Evolutionary conservation across 169 alveolate species (phyloP).

Genomic region (Plasmodium inui): DNA sequence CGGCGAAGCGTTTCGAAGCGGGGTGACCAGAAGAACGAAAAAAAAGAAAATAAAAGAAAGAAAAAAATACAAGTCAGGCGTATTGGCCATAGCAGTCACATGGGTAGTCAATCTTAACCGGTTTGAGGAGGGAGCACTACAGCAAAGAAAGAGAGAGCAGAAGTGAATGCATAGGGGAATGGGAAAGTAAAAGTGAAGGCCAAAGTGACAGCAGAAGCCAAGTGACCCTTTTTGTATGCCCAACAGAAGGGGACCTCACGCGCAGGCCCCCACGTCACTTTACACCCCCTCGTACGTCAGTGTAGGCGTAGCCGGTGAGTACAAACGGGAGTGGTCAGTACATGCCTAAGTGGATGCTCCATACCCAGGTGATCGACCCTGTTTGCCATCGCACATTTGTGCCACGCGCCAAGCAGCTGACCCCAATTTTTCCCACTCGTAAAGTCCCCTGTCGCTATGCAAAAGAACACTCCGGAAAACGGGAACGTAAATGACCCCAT

Average conservation of each 20-base stretch:
- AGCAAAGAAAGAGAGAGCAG: neutral
- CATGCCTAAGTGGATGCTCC: too few species aligned
- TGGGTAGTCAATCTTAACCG: neutral
- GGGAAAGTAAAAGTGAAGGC: neutral
- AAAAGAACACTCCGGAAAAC: constrained; percentile 26
- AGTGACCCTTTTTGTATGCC: neutral
- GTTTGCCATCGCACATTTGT: neutral
- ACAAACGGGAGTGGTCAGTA: too few species aligned
- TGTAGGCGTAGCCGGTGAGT: neutral
- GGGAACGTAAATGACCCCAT: constrained; percentile 30
- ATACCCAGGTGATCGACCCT: neutral
- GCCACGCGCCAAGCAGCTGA: neutral
- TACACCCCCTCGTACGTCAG: neutral
- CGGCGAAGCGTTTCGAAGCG: too few species aligned
- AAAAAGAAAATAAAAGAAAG: neutral
- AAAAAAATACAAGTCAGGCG: neutral
- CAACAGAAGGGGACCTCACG: neutral
- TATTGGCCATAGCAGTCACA: neutral
- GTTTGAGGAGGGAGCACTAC: neutral
- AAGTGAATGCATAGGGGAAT: neutral
- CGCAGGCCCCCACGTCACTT: neutral
- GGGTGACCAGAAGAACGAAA: neutral
- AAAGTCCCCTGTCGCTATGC: constrained; percentile 3
- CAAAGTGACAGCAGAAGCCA: too few species aligned
- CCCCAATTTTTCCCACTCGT: neutral